Percentiles rank a stretch among this genome's conserved stretches.
These are phyloP conservation scores for Aspergillus sp. DNA, from an alignment of 2,329 filamentous ascomycete species.

Conservation along the genomic window DNA sequence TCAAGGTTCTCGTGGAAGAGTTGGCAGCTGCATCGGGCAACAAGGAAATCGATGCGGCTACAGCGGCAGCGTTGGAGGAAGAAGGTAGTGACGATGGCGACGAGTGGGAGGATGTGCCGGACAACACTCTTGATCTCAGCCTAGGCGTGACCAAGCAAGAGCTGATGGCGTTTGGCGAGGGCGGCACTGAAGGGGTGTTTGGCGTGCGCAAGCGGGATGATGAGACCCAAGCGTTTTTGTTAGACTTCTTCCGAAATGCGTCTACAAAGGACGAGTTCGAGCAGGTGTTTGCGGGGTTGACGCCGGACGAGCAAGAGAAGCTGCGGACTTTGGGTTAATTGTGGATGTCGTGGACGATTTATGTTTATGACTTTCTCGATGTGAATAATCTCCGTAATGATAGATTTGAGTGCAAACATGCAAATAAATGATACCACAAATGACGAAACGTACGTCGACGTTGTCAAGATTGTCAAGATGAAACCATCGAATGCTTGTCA, in stretches of 20 bases:
- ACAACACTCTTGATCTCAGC: slow-evolving; percentile 74
- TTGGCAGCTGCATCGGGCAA: slow-evolving; percentile 74
- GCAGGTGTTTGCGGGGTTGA: slow-evolving; percentile 56
- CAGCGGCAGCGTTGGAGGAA: slow-evolving; percentile 59
- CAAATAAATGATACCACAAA: no score
- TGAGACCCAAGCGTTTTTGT: slow-evolving; percentile 82
- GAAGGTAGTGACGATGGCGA: slow-evolving; percentile 66
- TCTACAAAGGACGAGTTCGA: slow-evolving; percentile 56
- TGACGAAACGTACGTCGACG: no score
- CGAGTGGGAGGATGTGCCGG: slow-evolving; percentile 85
- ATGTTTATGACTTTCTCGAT: background rate
- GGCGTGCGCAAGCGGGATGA: slow-evolving; percentile 71
- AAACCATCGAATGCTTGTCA: no score
- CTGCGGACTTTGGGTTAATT: slow-evolving; percentile 33
- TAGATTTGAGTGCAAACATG: background rate
- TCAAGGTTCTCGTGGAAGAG: slow-evolving; percentile 94
- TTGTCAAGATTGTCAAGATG: no score
- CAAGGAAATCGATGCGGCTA: slow-evolving; percentile 54
- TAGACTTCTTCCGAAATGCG: slow-evolving; percentile 71
- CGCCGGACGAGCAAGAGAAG: slow-evolving; percentile 49
- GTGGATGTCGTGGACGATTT: background rate
- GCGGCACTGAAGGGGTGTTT: slow-evolving; percentile 49
- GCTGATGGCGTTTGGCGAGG: slow-evolving; percentile 72
- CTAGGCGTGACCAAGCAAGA: slow-evolving; percentile 68
- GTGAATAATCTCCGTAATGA: background rate